Evolutionary conservation across 1,284 basidiomycete species (phyloP), one percentile per base, ranked within the genome.

Genomic region (Tilletia indica): DNA sequence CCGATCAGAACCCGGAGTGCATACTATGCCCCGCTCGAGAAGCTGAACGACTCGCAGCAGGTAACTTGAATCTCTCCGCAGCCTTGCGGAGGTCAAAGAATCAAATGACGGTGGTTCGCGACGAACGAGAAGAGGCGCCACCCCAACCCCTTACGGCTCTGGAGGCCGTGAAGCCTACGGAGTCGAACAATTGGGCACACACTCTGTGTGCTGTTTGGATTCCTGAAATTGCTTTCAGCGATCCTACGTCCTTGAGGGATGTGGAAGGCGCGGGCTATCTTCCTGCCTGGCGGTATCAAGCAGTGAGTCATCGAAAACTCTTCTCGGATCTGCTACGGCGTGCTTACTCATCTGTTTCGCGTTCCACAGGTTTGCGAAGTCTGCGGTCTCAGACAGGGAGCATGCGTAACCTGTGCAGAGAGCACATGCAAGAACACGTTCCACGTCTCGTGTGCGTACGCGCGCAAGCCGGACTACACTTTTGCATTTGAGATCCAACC

Each of bases 111-210:
- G 34, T 39, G 19, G 31, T 39, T 21, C 34, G 61, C 3, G 45
- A 67, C 16, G 25, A 67, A 14, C 6, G 12, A n/a, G 61, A 64
- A 1, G 47, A 48, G 21, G 47, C 12, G 11, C 42, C 39, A 34
- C 49, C 48, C 49, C 70, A 73, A 2, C 70, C 71, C 4, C 39
- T 91, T 39, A 80, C 76, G 0, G 81, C 82, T 78, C 86, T 97
- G 49, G 91, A 93, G 54, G 92, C 91, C 3, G 90, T 92, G 82
- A 97, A 97, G 84, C 93, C 93, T 4, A 97, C 95, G 0, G 96
- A 98, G 86, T 92, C 93, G 36, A 91, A 92, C 84, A 92, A 93
- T 74, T 97, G 94, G 93, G 90, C 90, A 0, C 96, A 99, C 83
- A 87, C 94, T 25, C 85, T 97, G 0, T 98, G 96, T 85, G 89